phyloP scores from a whole-genome alignment of 495 filamentous ascomycete genomes.

The Cudoniella acicularis region DNA sequence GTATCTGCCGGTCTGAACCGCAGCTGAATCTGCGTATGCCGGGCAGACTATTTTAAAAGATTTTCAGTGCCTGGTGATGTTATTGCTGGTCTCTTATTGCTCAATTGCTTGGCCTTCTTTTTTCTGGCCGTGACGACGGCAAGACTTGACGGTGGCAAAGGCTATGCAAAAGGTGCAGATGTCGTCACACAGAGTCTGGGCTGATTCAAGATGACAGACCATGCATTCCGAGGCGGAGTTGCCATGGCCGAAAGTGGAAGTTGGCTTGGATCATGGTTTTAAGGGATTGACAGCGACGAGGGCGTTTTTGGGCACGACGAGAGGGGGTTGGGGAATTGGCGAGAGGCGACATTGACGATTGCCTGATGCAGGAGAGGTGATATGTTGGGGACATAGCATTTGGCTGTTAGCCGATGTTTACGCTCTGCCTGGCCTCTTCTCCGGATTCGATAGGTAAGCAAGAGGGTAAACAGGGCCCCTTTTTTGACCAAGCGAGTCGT shows the following conservation, averaged over 20 bases:
- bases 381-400: constrained; percentile 9
- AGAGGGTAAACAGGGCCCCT: constrained; percentile 26
- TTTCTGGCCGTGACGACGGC: constrained; percentile 2
- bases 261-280: constrained; percentile 25
- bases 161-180: constrained; percentile 14
- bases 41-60: neutral
- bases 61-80: constrained; percentile 5
- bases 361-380: constrained; percentile 14
- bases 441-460: constrained; percentile 9
- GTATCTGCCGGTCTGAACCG: neutral
- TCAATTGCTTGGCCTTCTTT: neutral
- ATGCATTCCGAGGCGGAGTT: constrained; percentile 14
- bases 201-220: constrained; percentile 7
- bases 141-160: constrained; percentile 17
- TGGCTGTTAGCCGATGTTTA: constrained; percentile 20
- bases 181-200: constrained; percentile 13
- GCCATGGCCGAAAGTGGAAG: neutral
- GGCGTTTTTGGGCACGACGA: neutral
- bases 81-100: constrained; percentile 5
- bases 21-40: neutral
- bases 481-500: constrained; percentile 17
- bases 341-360: constrained; percentile 11
- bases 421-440: constrained; percentile 11
- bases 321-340: constrained; percentile 13
- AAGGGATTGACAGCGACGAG: neutral